Base-by-base conservation (phyloP, 257 asterid species). In the Anisodus tanguticus region DNA sequence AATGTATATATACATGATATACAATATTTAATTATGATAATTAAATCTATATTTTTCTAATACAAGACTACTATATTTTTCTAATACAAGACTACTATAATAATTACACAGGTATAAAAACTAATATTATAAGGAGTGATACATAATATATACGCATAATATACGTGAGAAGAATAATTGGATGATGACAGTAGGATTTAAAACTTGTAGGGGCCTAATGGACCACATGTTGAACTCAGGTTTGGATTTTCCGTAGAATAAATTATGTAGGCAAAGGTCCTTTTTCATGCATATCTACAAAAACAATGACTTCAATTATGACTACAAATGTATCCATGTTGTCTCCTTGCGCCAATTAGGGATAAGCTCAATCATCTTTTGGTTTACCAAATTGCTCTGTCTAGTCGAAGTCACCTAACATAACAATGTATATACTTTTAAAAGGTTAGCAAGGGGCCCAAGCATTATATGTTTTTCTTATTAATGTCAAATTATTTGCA, bases 121-220 rank as follows among this genome's bases (percentile, higher is more conserved):
- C 26, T 22, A 22, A 22, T 22, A 22, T 22, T 22, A 22, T 22
- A 22, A 22, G 26, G 26, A 22, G 26, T 22, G 26, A 22, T 22
- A 22, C 26, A 22, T 22, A 22, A 22, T 0, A 22, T 22, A 22
- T 22, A 22, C 26, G 0, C 26, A 22, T 22, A 22, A 0, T 22
- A 22, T 22, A 63, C 13, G 26, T 12, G 82, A 26, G 82, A 77
- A 53, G 64, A 53, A 53, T 77, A 77, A 77, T 77, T 77, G 82
- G 82, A 77, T 26, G 82, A 53, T 77, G 82, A 77, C 64, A 77
- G 63, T 77, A 7, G 26, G 63, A 76, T 76, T 76, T 22, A 76
- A 31, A 51, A 51, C 19, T 74, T 13, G 26, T 13, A 22, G 63
- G 49, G 82, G 49, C 3, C 82, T 22, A 77, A 53, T 77, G 64